phyloP scores from a whole-genome alignment of 2,329 filamentous ascomycete species.

The Pyricularia grisea region DNA sequence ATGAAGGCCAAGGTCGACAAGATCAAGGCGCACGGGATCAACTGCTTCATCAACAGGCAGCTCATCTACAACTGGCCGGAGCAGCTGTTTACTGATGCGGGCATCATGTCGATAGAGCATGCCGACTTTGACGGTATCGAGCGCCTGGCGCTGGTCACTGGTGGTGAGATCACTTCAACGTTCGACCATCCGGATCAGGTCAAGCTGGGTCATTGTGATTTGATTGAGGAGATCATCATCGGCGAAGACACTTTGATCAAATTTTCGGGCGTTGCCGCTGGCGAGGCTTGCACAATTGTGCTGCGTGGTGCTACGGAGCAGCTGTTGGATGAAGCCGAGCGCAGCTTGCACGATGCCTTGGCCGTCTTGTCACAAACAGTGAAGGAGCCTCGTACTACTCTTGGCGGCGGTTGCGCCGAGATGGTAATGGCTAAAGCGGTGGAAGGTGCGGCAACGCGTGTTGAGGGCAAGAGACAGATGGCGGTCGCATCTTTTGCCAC shows the following conservation, averaged over 20 bases:
- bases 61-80: slow-evolving; percentile 99
- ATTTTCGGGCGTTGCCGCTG: slow-evolving; percentile 91
- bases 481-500: slow-evolving; percentile 85
- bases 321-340: slow-evolving; percentile 91
- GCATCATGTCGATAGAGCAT: slow-evolving; percentile 97
- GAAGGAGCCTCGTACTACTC: slow-evolving; percentile 84
- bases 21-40: slow-evolving; percentile 98
- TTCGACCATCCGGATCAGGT: slow-evolving; percentile 98
- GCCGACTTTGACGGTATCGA: slow-evolving; percentile 98
- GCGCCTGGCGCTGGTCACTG: slow-evolving; percentile 86
- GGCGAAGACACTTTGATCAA: slow-evolving; percentile 96
- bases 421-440: slow-evolving; percentile 99
- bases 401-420: slow-evolving; percentile 93
- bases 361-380: slow-evolving; percentile 96
- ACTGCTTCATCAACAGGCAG: slow-evolving; percentile 99
- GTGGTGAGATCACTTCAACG: slow-evolving; percentile 93
- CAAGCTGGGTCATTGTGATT: slow-evolving; percentile 87
- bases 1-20: slow-evolving; percentile 99
- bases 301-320: slow-evolving; percentile 94
- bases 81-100: slow-evolving; percentile 94
- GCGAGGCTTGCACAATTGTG: slow-evolving; percentile 92
- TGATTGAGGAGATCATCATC: slow-evolving; percentile 97
- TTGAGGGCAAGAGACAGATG: slow-evolving; percentile 93
- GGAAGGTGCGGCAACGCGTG: slow-evolving; percentile 83
- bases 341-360: slow-evolving; percentile 89